These are phyloP conservation scores for Globisporangium lucens DNA, from an alignment of 352 stramenopile genomes.

Conservation along the genomic window DNA sequence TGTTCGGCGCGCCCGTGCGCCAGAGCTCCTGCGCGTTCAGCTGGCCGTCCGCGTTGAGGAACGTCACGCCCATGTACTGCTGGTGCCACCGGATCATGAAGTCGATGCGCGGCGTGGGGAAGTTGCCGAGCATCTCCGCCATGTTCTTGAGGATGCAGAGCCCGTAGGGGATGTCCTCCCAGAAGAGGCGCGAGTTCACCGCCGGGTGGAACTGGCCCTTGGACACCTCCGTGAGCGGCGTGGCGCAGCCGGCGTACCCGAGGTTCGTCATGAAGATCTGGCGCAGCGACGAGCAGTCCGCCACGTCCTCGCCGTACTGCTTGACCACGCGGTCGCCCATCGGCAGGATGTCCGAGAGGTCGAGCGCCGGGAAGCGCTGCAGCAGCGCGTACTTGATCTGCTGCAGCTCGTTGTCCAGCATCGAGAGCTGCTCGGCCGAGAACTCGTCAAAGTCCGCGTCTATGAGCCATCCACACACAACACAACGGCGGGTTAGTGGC, in stretches of 20 bases:
- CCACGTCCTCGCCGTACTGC: slow-evolving; percentile 91
- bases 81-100: slow-evolving; percentile 95
- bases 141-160: slow-evolving; percentile 94
- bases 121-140: slow-evolving; percentile 91
- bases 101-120: slow-evolving; percentile 90
- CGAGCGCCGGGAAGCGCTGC: slow-evolving; percentile 88
- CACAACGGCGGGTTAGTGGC: background rate
- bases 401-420: slow-evolving; percentile 93
- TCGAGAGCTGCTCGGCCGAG: slow-evolving; percentile 89
- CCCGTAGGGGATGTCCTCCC: slow-evolving; percentile 92
- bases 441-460: slow-evolving; percentile 92
- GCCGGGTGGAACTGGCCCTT: slow-evolving; percentile 79
- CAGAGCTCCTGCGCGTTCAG: slow-evolving; percentile 88
- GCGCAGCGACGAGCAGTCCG: slow-evolving; percentile 82
- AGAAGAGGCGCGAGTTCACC: slow-evolving; percentile 87
- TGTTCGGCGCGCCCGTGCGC: slow-evolving; percentile 87
- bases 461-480: slow-evolving; percentile 15
- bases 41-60: slow-evolving; percentile 83
- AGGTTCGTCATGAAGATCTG: slow-evolving; percentile 91
- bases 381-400: slow-evolving; percentile 89
- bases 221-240: slow-evolving; percentile 78
- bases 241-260: slow-evolving; percentile 88
- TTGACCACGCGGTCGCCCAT: slow-evolving; percentile 90
- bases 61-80: slow-evolving; percentile 88
- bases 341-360: slow-evolving; percentile 88